These are phyloP conservation scores for Scutellaria baicalensis DNA, from an alignment of 257 asterid species.

Conservation along the genomic window DNA sequence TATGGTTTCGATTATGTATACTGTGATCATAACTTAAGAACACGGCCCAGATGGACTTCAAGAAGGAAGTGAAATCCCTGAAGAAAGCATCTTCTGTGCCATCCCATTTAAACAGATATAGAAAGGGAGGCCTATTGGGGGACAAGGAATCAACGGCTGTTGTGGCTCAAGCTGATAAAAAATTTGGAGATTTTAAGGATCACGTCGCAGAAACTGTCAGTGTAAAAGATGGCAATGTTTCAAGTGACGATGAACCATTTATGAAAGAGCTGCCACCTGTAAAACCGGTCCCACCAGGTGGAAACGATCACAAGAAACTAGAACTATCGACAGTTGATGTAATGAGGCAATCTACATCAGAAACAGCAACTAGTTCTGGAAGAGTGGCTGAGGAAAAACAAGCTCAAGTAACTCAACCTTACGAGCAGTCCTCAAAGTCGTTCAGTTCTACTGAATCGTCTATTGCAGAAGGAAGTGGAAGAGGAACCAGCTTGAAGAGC, in stretches of 20 bases:
- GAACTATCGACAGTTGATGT: conserved; percentile 9
- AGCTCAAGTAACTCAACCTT: conserved; percentile 13
- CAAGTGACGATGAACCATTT: conserved; percentile 7
- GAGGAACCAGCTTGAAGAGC: conserved; percentile 28
- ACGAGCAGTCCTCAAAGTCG: conserved; percentile 10
- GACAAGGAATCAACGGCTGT: conserved; percentile 17
- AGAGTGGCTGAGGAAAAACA: conserved; percentile 24
- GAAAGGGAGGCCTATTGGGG: conserved; percentile 27
- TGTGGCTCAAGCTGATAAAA: conserved; percentile 1
- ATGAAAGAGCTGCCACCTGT: not conserved
- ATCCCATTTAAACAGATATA: conserved; percentile 32
- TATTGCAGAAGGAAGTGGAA: conserved; percentile 28
- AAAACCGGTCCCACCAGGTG: conserved; percentile 7
- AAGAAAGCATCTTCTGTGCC: conserved; percentile 34
- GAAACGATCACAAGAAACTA: conserved; percentile 9
- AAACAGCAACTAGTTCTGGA: conserved; percentile 36
- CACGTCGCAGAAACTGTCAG: conserved; percentile 12
- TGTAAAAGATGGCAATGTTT: conserved; percentile 14
- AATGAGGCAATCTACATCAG: conserved; percentile 27
- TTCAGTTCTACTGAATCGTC: conserved; percentile 17
- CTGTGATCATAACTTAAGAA: not conserved
- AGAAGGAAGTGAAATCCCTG: conserved; percentile 47
- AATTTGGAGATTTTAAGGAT: conserved; percentile 9
- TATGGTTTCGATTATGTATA: not conserved
- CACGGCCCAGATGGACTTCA: conserved; percentile 12